Base-by-base conservation (phyloP, 768 basidiomycete genomes). In the Serendipita vermifera region DNA sequence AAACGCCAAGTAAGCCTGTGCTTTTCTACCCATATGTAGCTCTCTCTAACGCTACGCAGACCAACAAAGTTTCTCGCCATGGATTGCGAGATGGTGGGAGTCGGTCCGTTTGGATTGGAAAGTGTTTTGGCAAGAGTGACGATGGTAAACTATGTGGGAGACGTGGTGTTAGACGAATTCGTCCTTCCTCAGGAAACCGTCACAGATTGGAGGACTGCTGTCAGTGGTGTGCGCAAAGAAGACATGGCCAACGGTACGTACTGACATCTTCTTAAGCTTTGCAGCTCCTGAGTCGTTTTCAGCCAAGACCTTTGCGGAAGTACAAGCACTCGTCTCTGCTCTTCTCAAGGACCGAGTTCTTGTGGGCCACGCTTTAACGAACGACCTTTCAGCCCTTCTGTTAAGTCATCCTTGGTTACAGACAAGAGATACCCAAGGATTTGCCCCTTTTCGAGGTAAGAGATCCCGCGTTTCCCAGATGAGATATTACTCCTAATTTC, bases 51-150 rank as follows among this genome's bases (percentile, higher is more conserved):
- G 7, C 26, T 55, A 20, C n/a, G 36, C 55, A 81, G 82, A 43
- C 78, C 80, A 3, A 85, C 85, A 46, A 83, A 78, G 64, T 85
- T 85, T 60, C 70, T 96, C 38, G 81, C 90, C 0, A 72, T 99
- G 27, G 94, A 99, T 68, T 98, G 94, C 63, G 94, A 98, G 69
- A 96, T 98, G 91, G 93, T 98, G 9, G 92, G 92, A 3, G 78
- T 94, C n/a, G 91, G 91, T 0, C 75, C 80, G n/a, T 75, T 82
- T 24, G 89, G 88, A 20, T 69, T 68, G 2, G 89, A 94, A 65
- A 90, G 87, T 0, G 83, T 85, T 0, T 76, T 96, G 13, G 93
- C 91, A 1, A 82, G 93, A 31, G 87, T 94, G 60, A 87, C 85
- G 53, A 65, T 96, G 36, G 90, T 97, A 57, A 94, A 97, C 68